Base-by-base conservation (phyloP, 441 rosid species). In the Erodium chrysanthum region DNA sequence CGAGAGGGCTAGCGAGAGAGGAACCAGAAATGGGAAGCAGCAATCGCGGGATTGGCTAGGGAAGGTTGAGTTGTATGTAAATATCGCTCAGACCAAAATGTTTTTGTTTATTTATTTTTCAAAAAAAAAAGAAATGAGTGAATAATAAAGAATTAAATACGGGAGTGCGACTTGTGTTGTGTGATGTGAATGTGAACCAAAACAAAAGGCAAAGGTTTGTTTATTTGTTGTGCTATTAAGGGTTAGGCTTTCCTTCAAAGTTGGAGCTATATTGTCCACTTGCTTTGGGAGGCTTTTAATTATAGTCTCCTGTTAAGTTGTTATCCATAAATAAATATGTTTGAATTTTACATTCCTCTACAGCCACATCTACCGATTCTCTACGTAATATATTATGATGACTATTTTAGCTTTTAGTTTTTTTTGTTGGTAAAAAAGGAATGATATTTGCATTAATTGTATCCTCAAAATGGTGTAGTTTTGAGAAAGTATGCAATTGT, bases 231-330 rank as follows among this genome's bases (percentile, higher is more conserved):
- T 29, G 33, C 33, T 29, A 6, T 2, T 2, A 29, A 29, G 33
- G 33, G 5, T 42, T 12, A 17, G 60, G 40, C 40, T 18, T 56
- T 10, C 61, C 61, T 18, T 56, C 27, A 56, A 56, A 56, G 23
- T 56, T 56, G 61, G 61, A 20, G 61, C 27, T 56, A 56, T 8
- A 14, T 56, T 56, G 61, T 56, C 61, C 61, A 56, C 61, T 56
- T 56, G 61, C 61, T 56, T 20, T 56, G 12, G 61, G 27, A 7
- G 61, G 25, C 61, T 18, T 56, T 56, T 56, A 56, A 56, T 56
- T 33, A 5, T 33, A 2, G 40, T 33, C 8, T 33, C 40, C 3
- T 27, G 29, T 27, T 27, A 27, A 27, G n/a, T 33, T 5, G 40
- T 33, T 44, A 44, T 44, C 52, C 17, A 44, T 44, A 44, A 44